Percentiles rank a stretch among this genome's conserved stretches.
These are phyloP conservation scores for Aureobasidium zeae DNA, from an alignment of 2,329 filamentous ascomycete species.

Conservation along the genomic window DNA sequence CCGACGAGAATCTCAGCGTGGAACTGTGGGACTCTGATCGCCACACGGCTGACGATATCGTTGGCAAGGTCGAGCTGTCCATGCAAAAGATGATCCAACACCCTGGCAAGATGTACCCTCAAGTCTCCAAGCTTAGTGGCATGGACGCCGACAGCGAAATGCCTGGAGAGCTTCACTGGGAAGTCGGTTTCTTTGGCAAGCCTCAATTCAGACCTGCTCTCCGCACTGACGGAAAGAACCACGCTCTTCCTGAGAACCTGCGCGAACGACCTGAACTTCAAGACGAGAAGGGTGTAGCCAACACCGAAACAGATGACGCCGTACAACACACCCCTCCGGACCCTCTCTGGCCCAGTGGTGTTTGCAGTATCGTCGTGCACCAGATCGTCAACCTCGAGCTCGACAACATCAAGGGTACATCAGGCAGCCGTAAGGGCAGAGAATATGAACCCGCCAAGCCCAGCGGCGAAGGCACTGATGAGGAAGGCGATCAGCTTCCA, in stretches of 20 bases:
- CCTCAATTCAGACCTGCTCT: constrained; percentile 77
- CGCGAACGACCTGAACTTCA: constrained; percentile 68
- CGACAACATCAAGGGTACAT: constrained; percentile 78
- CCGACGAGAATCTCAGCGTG: constrained; percentile 83
- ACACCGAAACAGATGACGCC: constrained; percentile 67
- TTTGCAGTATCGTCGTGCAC: constrained; percentile 78
- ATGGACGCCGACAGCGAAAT: constrained; percentile 77
- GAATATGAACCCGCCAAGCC: constrained; percentile 84
- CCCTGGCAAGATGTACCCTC: constrained; percentile 84
- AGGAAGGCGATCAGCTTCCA: constrained; percentile 68
- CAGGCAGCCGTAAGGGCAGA: constrained; percentile 68
- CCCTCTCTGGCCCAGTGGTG: constrained; percentile 88
- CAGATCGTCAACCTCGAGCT: constrained; percentile 93
- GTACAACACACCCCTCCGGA: constrained; percentile 86
- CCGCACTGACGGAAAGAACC: constrained; percentile 77
- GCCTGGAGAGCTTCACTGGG: constrained; percentile 92
- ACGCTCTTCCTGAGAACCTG: constrained; percentile 63
- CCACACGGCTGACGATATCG: constrained; percentile 84
- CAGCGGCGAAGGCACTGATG: constrained; percentile 78
- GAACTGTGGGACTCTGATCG: constrained; percentile 96
- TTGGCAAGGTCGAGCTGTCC: constrained; percentile 86
- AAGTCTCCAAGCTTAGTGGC: constrained; percentile 72
- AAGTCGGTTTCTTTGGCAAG: constrained; percentile 91
- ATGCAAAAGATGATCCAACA: constrained; percentile 94
- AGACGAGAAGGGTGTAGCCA: constrained; percentile 74